Base-by-base conservation (phyloP, 139 green algal genomes). In the Picochlorum sp. region DNA sequence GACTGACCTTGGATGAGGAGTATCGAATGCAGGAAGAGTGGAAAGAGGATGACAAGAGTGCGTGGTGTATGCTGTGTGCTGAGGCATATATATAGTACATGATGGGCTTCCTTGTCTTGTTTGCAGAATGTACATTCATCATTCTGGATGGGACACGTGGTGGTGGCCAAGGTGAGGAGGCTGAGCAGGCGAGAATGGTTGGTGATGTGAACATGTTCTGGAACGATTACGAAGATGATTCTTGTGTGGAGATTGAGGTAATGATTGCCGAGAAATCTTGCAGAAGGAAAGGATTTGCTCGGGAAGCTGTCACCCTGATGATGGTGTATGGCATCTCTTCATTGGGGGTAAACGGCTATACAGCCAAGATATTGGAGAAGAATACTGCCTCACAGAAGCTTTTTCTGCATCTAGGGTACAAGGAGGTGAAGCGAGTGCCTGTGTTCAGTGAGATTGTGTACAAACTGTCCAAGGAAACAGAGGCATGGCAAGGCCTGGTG, bases 11-110 rank as follows among this genome's bases (percentile, higher is more conserved):
- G 21, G 63, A 78, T 52, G 83, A 92, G 57, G 88, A 95, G 66
- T 88, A 90, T 55, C 70, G 69, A 0, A 95, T 95, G 88, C 86
- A 94, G 72, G 34, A 68, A 3, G 71, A 58, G 13, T 95, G 88
- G 88, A 32, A 28, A 24, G 74, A 86, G 1, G 88, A 95, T 49
- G 57, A 70, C 3, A 67, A 89, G 51, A 95, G 67, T 79, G 38
- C 69, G 76, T 54, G 16, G 7, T 54, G 47, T 54, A 20, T 54
- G n/a, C 0, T 54, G 16, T 20, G 16, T 51, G 15, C 15, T 51
- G 45, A 15, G 16, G 16, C n/a, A 51, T 20, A 51, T 51, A 28
- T 28, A 4, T 15, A 51, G 6, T 51, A 51, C 45, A n/a, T 41
- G 34, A 9, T 41, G 34, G n/a, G 16, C 10, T 6, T 28, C 24